Base-by-base conservation (phyloP, 129 eudicot genomes). In the Artemisia annua region DNA sequence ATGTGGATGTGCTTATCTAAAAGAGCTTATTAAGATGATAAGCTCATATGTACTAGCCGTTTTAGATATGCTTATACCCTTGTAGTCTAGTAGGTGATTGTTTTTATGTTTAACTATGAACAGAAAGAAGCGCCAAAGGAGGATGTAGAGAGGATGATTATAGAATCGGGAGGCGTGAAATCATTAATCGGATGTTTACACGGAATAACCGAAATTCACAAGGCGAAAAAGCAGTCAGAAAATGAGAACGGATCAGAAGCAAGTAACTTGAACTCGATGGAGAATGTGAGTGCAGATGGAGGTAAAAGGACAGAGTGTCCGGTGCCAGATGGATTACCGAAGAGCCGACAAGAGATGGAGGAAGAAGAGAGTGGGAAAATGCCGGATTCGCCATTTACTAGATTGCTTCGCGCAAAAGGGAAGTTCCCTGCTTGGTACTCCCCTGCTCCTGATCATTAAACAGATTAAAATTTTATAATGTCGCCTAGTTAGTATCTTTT, bases 391-490 rank as follows among this genome's bases (percentile, higher is more conserved):
- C 69, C 77, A 0, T 75, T 69, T 60, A 74, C 81, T n/a, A 63
- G 84, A 75, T 48, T 81, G 78, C 84, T 81, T 70, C 77, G 84
- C 0, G 20, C 80, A 0, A 81, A 75, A 75, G 84, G 84, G 43
- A 67, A 63, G n/a, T 76, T 17, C 35, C 84, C 84, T 70, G 80
- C 84, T 55, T 81, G 84, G 84, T 81, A 46, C 61, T 76, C 80
- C 14, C 77, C 68, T 59, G 69, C 64, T 51, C 84, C 84, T 51
- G 81, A 81, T 14, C 84, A 81, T 15, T 58, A 81, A 70, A 63
- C 77, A 0, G 15, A 69, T 53, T 69, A 15, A 20, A 20, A 19
- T n/a, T 22, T 1, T 4, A 44, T 51, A 14, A 51, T 48, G 3
- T 58, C 24, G 12, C 60, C 20, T 19, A 3, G 12, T 10, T 58